Base-by-base conservation (phyloP, 352 stramenopile genomes). In the Pythium myriotylum region DNA sequence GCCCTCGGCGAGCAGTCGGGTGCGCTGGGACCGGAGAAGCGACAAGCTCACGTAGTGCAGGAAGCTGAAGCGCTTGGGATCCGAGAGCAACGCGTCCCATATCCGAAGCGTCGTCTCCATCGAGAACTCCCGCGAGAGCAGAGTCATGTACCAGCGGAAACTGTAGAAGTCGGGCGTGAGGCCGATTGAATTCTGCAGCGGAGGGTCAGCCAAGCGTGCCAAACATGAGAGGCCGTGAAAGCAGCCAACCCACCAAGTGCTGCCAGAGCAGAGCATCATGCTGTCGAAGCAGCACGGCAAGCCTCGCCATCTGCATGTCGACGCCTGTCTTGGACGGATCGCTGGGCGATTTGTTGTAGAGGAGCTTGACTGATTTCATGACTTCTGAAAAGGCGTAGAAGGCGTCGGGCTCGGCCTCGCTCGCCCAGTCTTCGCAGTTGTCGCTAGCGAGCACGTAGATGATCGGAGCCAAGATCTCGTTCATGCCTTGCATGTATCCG, bases 401-500 rank as follows among this genome's bases (percentile, higher is more conserved):
- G 12, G 74, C 68, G 26, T 91, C 79, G 19, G 79, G 69, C 20
- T 91, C 79, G 1, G 80, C 59, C 39, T 87, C 63, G 2, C 50
- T 47, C 1, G 67, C 61, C 70, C 64, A 79, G 10, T 63, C 59
- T 3, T 73, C 57, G 12, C 43, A 41, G 8, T 52, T 37, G 52
- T 95, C 88, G 10, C 64, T 77, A 54, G 91, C 85, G 22, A 94
- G 84, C 4, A 84, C 80, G 55, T 83, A 85, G 17, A 97, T 41
- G 3, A 98, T 66, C 29, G 89, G 91, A 3, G 85, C 94, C 3
- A 97, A 73, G 53, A 98, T 91, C 65, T 98, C 95, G 67, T 98
- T 96, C 95, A 98, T 98, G 37, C 92, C 95, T 70, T 98, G 95
- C 52, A 96, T 84, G 78, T 98, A 98, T 23, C 89, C 87, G 19